Percentiles rank a stretch among this genome's conserved stretches.
phyloP scores from a whole-genome alignment of 495 filamentous ascomycete species.

The Immersiella caudata region DNA sequence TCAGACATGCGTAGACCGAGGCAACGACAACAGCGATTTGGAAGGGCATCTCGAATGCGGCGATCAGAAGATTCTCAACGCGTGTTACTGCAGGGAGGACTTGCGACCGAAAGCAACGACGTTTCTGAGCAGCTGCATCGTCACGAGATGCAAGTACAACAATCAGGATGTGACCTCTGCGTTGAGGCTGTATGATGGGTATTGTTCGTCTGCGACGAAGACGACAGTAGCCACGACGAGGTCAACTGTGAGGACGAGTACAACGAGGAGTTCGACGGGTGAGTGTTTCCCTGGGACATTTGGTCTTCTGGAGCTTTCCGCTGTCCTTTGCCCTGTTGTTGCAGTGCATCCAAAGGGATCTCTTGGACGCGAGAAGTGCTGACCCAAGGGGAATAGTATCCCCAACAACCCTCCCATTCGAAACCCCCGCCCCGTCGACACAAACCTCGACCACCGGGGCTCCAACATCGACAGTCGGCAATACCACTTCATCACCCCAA shows the following conservation, averaged over 20 bases:
- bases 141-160: slow-evolving; percentile 8
- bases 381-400: not conserved
- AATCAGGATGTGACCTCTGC: slow-evolving; percentile 3
- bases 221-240: not conserved
- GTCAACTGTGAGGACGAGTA: not conserved
- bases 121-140: slow-evolving; percentile 8
- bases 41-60: slow-evolving; percentile 13
- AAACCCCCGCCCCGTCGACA: no score
- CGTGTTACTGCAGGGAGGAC: slow-evolving; percentile 8
- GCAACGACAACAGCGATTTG: slow-evolving; percentile 7
- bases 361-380: not conserved
- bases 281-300: not conserved
- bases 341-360: not conserved
- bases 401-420: not conserved
- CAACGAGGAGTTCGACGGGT: not conserved
- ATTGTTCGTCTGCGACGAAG: not conserved
- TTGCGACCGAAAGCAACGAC: not conserved
- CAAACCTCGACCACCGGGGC: no score
- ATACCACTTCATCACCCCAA: not conserved
- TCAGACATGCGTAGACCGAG: slow-evolving; percentile 5
- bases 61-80: slow-evolving; percentile 3
- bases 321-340: no score
- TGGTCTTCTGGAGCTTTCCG: no score
- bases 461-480: no score
- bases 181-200: slow-evolving; percentile 6